Percentiles rank a stretch among this genome's conserved stretches.
These are phyloP conservation scores for Hydnomerulius pinastri DNA, from an alignment of 768 basidiomycete species.

Conservation along the genomic window DNA sequence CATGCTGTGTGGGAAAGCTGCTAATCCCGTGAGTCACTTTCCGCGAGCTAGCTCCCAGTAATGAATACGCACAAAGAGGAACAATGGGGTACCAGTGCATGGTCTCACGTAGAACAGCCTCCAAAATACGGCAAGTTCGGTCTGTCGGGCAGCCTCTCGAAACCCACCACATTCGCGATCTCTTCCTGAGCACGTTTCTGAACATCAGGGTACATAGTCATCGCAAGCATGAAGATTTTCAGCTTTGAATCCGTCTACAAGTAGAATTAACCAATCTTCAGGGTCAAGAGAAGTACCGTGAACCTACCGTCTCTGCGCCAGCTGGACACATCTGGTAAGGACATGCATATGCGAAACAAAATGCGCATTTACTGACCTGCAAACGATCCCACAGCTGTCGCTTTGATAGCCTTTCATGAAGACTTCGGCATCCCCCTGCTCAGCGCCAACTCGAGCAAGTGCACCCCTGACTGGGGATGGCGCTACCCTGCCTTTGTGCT, in stretches of 20 bases:
- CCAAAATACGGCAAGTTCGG: neutral
- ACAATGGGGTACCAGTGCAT: conserved; percentile 7
- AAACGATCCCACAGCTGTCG: conserved; percentile 1
- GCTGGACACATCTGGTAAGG: no score
- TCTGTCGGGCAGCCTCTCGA: neutral
- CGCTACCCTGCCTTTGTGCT: neutral
- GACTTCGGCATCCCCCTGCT: neutral
- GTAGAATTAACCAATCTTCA: neutral
- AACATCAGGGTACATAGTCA: neutral
- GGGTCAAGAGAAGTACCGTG: no score
- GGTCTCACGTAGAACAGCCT: conserved; percentile 5
- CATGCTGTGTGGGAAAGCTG: neutral
- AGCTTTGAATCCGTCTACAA: conserved; percentile 1
- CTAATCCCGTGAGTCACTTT: conserved; percentile 46
- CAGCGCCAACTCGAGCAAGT: neutral
- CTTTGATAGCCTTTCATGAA: conserved; percentile 2
- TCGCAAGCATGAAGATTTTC: conserved; percentile 10
- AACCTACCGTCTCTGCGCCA: no score
- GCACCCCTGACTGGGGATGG: conserved; percentile 2
- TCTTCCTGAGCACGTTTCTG: neutral
- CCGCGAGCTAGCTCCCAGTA: conserved; percentile 12
- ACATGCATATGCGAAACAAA: no score
- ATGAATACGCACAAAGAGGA: neutral
- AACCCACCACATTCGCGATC: neutral
- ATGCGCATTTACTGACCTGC: neutral